Percentiles rank a stretch among this genome's conserved stretches.
phyloP scores from a whole-genome alignment of 2,329 filamentous ascomycete genomes.

The Knoxdaviesia capensis region DNA sequence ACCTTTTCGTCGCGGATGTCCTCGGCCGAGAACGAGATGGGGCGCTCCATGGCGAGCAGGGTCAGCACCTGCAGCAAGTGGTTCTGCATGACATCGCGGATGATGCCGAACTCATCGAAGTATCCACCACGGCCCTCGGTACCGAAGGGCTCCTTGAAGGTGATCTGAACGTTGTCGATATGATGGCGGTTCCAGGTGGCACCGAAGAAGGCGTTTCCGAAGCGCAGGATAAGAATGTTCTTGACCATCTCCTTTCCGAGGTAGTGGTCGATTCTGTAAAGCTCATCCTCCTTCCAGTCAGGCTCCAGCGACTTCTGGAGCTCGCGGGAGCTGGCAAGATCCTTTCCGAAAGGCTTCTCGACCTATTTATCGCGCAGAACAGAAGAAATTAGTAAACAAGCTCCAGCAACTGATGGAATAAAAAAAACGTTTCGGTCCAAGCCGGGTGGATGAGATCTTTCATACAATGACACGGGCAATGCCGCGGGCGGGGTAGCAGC shows the following conservation, averaged over 20 bases:
- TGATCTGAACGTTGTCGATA: conserved; percentile 98
- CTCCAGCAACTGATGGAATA: too few species aligned
- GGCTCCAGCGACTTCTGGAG: conserved; percentile 88
- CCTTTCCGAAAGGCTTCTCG: conserved; percentile 98
- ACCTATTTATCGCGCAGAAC: conserved; percentile 32
- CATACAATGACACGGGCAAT: conserved; percentile 86
- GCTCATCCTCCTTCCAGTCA: conserved; percentile 96
- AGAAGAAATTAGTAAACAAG: conserved; percentile 9
- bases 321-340: conserved; percentile 81
- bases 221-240: conserved; percentile 94
- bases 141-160: conserved; percentile 98
- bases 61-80: conserved; percentile 93
- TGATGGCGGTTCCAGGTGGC: conserved; percentile 98
- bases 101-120: conserved; percentile 98
- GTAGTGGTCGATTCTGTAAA: conserved; percentile 99
- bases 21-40: conserved; percentile 93
- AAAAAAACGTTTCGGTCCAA: too few species aligned
- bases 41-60: conserved; percentile 91
- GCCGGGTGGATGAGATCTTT: too few species aligned
- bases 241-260: conserved; percentile 99
- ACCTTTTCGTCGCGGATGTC: conserved; percentile 99
- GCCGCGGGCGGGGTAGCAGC: conserved; percentile 83
- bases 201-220: conserved; percentile 96
- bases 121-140: conserved; percentile 96
- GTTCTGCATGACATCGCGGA: conserved; percentile 99